Percentiles rank a stretch among this genome's conserved stretches.
Conservation (phyloP, 129 eudicot genomes). For the Silybum marianum region DNA sequence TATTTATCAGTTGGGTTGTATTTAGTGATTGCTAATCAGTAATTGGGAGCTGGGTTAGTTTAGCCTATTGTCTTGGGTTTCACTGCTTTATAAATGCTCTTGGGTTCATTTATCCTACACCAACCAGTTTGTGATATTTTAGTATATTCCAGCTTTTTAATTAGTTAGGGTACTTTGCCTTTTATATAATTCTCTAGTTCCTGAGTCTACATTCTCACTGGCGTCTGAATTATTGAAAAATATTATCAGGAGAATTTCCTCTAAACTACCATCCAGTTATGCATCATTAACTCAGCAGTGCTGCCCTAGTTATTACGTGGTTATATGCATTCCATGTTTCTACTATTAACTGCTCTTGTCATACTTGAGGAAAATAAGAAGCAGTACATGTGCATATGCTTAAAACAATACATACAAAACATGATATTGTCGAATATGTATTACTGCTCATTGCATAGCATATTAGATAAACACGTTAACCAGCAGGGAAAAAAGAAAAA, state of each 20-base stretch:
- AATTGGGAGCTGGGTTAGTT: background rate
- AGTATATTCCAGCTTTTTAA: background rate
- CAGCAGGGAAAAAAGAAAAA: background rate
- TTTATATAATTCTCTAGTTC: background rate
- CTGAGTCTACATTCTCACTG: background rate
- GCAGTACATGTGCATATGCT: background rate
- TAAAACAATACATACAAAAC: background rate
- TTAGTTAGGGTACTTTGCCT: background rate
- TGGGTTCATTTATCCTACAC: background rate
- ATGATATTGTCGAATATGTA: background rate
- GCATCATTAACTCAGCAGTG: background rate
- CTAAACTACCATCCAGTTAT: background rate
- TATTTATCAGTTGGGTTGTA: background rate
- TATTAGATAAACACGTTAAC: background rate
- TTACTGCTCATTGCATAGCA: background rate
- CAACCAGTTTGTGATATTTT: background rate
- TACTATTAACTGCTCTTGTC: background rate
- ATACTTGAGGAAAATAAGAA: background rate
- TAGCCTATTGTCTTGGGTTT: background rate
- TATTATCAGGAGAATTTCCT: background rate
- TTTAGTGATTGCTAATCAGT: background rate
- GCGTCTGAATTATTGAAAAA: background rate
- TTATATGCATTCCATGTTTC: background rate
- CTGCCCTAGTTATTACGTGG: background rate
- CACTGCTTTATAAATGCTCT: background rate